Evolutionary conservation across 1,284 basidiomycete species (phyloP).

Genomic region (Moesziomyces sp.): DNA sequence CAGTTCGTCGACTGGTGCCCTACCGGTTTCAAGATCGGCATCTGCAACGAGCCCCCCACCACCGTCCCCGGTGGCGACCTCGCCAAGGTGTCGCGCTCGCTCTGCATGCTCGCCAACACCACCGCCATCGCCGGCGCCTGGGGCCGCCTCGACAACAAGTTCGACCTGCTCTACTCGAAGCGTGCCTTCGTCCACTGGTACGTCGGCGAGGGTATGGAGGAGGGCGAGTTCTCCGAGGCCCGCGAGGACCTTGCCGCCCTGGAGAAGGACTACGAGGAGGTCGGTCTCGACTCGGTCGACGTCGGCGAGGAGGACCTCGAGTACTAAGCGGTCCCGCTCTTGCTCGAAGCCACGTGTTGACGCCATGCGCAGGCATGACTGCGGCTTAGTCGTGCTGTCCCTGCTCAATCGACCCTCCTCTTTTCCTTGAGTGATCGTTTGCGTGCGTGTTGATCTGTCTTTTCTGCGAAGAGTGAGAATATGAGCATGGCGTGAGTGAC

Average conservation of each 20-base stretch:
- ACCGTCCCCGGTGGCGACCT: conserved; percentile 88
- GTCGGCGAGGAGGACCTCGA: conserved; percentile 76
- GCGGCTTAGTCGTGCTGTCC: too few species aligned
- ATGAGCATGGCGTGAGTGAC: too few species aligned
- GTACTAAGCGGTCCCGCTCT: conserved; percentile 49
- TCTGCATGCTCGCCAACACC: conserved; percentile 97
- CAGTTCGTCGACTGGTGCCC: conserved; percentile 98
- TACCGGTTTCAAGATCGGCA: conserved; percentile 93
- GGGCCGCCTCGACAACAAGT: conserved; percentile 97
- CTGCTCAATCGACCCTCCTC: background rate
- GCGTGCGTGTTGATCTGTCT: background rate
- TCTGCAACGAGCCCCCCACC: conserved; percentile 95
- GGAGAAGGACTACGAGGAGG: conserved; percentile 77
- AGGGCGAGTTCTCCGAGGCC: conserved; percentile 97
- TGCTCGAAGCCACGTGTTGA: background rate
- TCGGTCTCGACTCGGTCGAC: conserved; percentile 89
- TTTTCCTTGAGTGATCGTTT: background rate
- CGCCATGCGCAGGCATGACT: background rate
- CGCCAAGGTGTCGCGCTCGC: conserved; percentile 89
- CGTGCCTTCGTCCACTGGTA: conserved; percentile 71
- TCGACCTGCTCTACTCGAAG: conserved; percentile 82
- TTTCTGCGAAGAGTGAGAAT: too few species aligned
- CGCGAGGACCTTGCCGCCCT: conserved; percentile 96
- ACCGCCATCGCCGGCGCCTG: conserved; percentile 94
- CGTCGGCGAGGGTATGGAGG: conserved; percentile 98